phyloP scores from a whole-genome alignment of 805 yeast genomes.

The Millerozyma miso region DNA sequence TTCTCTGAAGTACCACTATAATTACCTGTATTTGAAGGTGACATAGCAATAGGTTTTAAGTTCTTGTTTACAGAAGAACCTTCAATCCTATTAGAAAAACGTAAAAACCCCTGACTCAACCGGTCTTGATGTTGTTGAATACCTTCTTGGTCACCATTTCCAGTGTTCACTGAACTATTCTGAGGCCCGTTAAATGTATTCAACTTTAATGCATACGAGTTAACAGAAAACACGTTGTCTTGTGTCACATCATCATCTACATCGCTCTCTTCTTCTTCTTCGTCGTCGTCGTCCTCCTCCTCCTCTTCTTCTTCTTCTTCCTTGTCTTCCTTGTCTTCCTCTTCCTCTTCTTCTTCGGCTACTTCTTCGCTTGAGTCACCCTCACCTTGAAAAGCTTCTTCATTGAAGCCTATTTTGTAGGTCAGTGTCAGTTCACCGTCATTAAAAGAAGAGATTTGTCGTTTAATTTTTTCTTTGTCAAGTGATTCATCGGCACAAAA shows the following conservation, averaged over 20 bases:
- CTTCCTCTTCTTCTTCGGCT: background rate
- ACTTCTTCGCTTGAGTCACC: background rate
- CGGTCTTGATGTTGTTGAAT: too few relatives aligned
- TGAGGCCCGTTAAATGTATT: conserved; percentile 19
- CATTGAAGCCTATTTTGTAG: background rate
- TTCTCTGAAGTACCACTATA: background rate
- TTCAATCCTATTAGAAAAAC: too few relatives aligned
- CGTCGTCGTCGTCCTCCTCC: conserved; percentile 5
- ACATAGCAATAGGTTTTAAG: background rate
- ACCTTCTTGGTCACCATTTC: too few relatives aligned
- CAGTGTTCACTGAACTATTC: too few relatives aligned
- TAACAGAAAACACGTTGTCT: conserved; percentile 26
- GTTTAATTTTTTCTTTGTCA: too few relatives aligned
- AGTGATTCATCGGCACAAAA: background rate
- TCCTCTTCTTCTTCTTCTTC: conserved; percentile 7
- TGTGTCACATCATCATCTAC: conserved; percentile 31
- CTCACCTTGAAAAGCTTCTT: background rate
- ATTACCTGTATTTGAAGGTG: background rate
- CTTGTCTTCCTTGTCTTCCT: background rate
- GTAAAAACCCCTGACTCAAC: too few relatives aligned
- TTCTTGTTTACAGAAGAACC: too few relatives aligned
- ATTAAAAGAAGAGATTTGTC: too few relatives aligned
- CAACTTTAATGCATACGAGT: conserved; percentile 24
- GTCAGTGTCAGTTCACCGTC: background rate
- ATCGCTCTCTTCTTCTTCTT: conserved; percentile 8